These are phyloP conservation scores for Heritiera fomes DNA, from an alignment of 345 rosid species.

Conservation along the genomic window DNA sequence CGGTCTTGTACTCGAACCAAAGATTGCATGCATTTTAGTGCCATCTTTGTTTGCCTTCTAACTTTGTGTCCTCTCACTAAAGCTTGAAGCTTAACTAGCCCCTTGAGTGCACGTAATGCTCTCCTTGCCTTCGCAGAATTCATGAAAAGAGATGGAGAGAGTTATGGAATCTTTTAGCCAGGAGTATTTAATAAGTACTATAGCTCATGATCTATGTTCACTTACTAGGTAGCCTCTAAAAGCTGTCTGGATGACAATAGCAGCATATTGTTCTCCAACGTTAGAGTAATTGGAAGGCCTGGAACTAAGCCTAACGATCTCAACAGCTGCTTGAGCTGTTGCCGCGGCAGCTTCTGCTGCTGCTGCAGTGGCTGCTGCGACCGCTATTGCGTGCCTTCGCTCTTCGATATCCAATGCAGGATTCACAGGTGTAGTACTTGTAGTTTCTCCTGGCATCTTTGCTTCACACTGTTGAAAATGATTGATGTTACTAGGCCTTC, in stretches of 20 bases:
- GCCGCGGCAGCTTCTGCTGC: slow-evolving; percentile 67
- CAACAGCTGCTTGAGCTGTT: slow-evolving; percentile 61
- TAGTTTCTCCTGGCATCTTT: neutral
- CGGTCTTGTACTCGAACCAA: slow-evolving; percentile 76
- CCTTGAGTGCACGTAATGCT: slow-evolving; percentile 83
- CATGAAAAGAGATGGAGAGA: slow-evolving; percentile 31
- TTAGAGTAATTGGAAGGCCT: slow-evolving; percentile 40
- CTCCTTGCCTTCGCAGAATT: slow-evolving; percentile 59
- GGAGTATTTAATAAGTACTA: slow-evolving; percentile 18
- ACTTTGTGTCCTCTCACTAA: slow-evolving; percentile 88
- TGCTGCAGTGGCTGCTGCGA: slow-evolving; percentile 34
- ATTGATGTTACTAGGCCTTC: slow-evolving; percentile 45
- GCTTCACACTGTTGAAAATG: slow-evolving; percentile 28
- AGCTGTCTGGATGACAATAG: slow-evolving; percentile 73
- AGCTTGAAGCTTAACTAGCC: slow-evolving; percentile 92
- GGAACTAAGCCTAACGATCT: slow-evolving; percentile 54
- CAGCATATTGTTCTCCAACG: slow-evolving; percentile 65
- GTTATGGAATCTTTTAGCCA: neutral
- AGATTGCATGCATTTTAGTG: slow-evolving; percentile 76
- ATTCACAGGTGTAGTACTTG: slow-evolving; percentile 5
- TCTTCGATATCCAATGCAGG: slow-evolving; percentile 36
- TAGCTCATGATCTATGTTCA: neutral
- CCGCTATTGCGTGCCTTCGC: slow-evolving; percentile 57
- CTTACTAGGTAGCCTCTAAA: slow-evolving; percentile 90
- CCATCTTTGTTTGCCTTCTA: slow-evolving; percentile 67